Evolutionary conservation across 805 yeast genomes (phyloP), one percentile per base, ranked within the genome.

Genomic region (Candida dendrica): DNA sequence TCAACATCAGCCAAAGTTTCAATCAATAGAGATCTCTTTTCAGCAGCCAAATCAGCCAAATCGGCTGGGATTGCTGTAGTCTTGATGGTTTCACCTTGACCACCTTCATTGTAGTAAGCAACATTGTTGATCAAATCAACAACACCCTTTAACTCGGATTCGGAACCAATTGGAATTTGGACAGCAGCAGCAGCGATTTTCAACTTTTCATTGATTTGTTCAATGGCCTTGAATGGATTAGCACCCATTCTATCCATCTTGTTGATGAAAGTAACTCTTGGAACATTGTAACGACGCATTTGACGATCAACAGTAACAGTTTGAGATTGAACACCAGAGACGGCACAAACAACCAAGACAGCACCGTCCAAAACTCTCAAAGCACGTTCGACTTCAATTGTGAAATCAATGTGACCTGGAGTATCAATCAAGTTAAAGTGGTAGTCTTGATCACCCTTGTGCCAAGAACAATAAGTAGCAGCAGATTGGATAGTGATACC

Each of bases 241-340:
- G 98, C 86, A 51, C 99, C 99, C 96, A 93, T 87, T 63, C 99
- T 81, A 66, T 93, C 99, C 97, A 93, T 90, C 71, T 93, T 93
- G 69, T 93, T 93, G 65, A 93, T 85, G 59, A 93, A 93, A 9
- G 98, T 91, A 41, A 93, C 75, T 59, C 98, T 78, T 42, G 98
- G 98, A 58, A 93, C 96, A 60, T 93, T 89, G 68, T 93, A 93
- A 62, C 98, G 82, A 56, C 95, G 81, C 98, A 93, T 93, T 70
- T 93, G 99, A 61, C 98, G 83, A 64, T 93, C 98, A 37, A 93
- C 98, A 34, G 98, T 93, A 45, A 93, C 96, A 16, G 98, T 93
- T 66, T 93, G 98, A 2, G 96, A 88, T 66, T 93, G 98, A 37
- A 93, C 98, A 59, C 98, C 98, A 24, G 95, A 79, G 41, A 93